phyloP scores from a whole-genome alignment of 768 basidiomycete genomes.

The Rhodosporidiobolus odoratus region DNA sequence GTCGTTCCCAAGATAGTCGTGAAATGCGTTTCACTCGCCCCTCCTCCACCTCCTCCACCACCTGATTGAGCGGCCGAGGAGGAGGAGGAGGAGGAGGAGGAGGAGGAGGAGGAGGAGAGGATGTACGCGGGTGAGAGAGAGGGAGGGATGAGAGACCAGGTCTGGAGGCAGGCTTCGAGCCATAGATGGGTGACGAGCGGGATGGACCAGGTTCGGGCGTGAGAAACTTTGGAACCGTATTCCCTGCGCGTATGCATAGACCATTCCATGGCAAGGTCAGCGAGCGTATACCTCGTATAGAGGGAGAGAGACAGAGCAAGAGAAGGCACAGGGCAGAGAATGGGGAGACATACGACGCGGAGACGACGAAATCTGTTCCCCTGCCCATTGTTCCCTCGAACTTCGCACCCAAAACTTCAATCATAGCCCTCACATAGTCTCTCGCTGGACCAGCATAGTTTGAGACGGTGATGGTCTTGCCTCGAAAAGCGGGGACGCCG shows the following conservation, averaged over 20 bases:
- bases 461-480: slow-evolving; percentile 71
- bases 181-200: slow-evolving; percentile 83
- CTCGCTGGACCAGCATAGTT: slow-evolving; percentile 82
- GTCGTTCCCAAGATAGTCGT: slow-evolving; percentile 18
- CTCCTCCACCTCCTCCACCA: too few relatives aligned
- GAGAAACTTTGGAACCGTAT: slow-evolving; percentile 59
- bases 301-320: neutral
- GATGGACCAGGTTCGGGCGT: slow-evolving; percentile 73
- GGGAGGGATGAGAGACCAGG: slow-evolving; percentile 53
- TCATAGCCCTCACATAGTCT: slow-evolving; percentile 80
- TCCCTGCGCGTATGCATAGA: slow-evolving; percentile 33
- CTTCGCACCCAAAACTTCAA: slow-evolving; percentile 65
- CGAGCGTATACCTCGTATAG: neutral
- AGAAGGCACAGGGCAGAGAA: neutral
- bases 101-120: neutral
- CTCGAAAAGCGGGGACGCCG: neutral
- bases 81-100: slow-evolving; percentile 1
- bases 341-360: slow-evolving; percentile 62
- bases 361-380: slow-evolving; percentile 72
- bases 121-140: slow-evolving; percentile 27
- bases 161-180: slow-evolving; percentile 82
- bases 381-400: slow-evolving; percentile 79
- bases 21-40: slow-evolving; percentile 9
- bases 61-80: too few relatives aligned
- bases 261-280: slow-evolving; percentile 38